Evolutionary conservation across 1,139 yeast species (phyloP).

Genomic region (Suhomyces chickasaworum): DNA sequence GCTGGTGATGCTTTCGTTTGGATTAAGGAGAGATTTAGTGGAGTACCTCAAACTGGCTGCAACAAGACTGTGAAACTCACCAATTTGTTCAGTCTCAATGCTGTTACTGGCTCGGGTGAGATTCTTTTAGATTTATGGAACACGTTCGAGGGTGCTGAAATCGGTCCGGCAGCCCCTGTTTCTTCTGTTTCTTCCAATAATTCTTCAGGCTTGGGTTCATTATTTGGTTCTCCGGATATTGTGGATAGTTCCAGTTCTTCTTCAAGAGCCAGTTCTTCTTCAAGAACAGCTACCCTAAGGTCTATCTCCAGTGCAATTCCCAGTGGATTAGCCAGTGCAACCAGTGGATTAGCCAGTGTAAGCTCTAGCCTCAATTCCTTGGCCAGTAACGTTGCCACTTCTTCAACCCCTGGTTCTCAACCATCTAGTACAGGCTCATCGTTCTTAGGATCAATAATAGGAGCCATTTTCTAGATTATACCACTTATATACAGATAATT

Average conservation of each 20-base stretch:
- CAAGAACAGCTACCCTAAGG: neutral
- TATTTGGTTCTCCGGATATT: neutral
- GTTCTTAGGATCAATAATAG: conserved; percentile 1
- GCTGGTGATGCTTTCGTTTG: conserved; percentile 21
- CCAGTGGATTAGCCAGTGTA: neutral
- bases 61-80: conserved; percentile 1
- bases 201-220: neutral
- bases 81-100: neutral
- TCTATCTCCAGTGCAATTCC: too few relatives aligned
- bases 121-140: neutral
- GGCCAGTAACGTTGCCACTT: neutral
- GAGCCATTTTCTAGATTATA: neutral
- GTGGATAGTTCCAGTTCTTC: neutral
- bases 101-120: neutral
- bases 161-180: conserved; percentile 2
- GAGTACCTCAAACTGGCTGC: conserved; percentile 6
- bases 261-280: neutral
- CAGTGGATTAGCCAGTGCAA: neutral
- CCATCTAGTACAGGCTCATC: neutral
- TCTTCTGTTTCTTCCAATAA: neutral
- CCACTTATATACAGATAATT: neutral
- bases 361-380: neutral
- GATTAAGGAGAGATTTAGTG: conserved; percentile 14
- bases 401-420: neutral
- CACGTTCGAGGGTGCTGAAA: neutral